phyloP scores from a whole-genome alignment of 2,329 filamentous ascomycete genomes.

The Penicillium hesseltinei region DNA sequence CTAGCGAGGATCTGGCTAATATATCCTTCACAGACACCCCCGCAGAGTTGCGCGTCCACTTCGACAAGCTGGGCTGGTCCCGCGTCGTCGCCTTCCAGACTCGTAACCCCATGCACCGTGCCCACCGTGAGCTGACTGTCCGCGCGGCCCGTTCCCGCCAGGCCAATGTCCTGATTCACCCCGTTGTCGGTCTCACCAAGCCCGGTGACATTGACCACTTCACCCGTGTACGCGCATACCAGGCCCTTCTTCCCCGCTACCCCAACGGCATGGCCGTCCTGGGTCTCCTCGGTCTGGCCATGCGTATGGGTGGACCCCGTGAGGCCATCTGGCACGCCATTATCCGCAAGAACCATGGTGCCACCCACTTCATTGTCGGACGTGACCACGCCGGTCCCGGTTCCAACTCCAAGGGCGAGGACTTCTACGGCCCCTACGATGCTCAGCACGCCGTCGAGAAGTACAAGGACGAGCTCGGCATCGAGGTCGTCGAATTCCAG shows the following conservation, averaged over 20 bases:
- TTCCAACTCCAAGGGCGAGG: constrained; percentile 94
- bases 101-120: constrained; percentile 97
- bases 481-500: constrained; percentile 98
- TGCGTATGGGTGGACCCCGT: constrained; percentile 98
- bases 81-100: constrained; percentile 99
- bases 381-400: constrained; percentile 97
- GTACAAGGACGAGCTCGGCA: constrained; percentile 93
- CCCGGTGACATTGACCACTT: constrained; percentile 99
- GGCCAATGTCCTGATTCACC: constrained; percentile 98
- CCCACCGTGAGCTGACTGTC: constrained; percentile 95
- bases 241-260: constrained; percentile 92
- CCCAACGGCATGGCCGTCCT: constrained; percentile 99
- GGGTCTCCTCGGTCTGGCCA: constrained; percentile 89
- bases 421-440: constrained; percentile 98
- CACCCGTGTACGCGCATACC: constrained; percentile 97
- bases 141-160: constrained; percentile 92
- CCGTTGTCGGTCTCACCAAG: constrained; percentile 97
- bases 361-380: constrained; percentile 98
- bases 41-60: constrained; percentile 90
- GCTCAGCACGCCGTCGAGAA: constrained; percentile 95
- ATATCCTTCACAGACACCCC: constrained; percentile 66
- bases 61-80: constrained; percentile 99
- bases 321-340: constrained; percentile 99
- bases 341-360: constrained; percentile 99
- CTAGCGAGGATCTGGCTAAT: constrained; percentile 3